Conservation (phyloP, 2,329 filamentous ascomycete species). For the Trichocomaceae sp. region DNA sequence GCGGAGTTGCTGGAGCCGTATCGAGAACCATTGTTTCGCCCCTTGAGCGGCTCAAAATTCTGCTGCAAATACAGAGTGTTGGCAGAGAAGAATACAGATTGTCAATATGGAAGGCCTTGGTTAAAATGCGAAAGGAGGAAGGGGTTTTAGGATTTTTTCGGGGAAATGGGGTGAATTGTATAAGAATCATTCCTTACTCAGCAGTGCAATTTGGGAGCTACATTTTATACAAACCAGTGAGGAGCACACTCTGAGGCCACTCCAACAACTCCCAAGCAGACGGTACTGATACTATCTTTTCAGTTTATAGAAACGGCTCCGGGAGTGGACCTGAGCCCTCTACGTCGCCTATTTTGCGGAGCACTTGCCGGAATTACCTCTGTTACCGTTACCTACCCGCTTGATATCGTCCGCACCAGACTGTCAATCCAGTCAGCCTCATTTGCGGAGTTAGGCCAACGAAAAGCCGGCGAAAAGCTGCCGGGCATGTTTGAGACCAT, state of each 20-base stretch:
- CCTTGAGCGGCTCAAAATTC: constrained; percentile 89
- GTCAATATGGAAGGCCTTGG: constrained; percentile 78
- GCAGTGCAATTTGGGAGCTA: constrained; percentile 98
- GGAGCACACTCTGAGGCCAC: constrained; percentile 16
- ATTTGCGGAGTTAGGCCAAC: constrained; percentile 66
- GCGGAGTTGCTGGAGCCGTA: constrained; percentile 91
- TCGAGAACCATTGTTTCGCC: constrained; percentile 95
- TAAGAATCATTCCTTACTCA: constrained; percentile 95
- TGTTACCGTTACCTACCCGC: constrained; percentile 87
- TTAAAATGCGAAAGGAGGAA: constrained; percentile 95
- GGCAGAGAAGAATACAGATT: constrained; percentile 90
- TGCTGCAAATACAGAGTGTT: constrained; percentile 92
- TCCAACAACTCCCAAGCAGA: not conserved
- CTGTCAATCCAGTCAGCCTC: constrained; percentile 97
- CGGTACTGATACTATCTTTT: not conserved
- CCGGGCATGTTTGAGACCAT: constrained; percentile 92
- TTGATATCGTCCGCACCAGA: constrained; percentile 93
- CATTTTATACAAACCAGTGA: constrained; percentile 89
- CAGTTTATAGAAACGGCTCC: constrained; percentile 71
- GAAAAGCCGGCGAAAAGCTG: constrained; percentile 54
- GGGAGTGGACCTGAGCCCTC: constrained; percentile 64
- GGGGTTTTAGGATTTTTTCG: constrained; percentile 99
- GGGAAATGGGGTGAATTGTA: constrained; percentile 96
- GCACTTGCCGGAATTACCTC: constrained; percentile 91
- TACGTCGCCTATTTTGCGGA: constrained; percentile 78